phyloP scores from a whole-genome alignment of 2,329 filamentous ascomycete genomes.

The Xylaria sp. region DNA sequence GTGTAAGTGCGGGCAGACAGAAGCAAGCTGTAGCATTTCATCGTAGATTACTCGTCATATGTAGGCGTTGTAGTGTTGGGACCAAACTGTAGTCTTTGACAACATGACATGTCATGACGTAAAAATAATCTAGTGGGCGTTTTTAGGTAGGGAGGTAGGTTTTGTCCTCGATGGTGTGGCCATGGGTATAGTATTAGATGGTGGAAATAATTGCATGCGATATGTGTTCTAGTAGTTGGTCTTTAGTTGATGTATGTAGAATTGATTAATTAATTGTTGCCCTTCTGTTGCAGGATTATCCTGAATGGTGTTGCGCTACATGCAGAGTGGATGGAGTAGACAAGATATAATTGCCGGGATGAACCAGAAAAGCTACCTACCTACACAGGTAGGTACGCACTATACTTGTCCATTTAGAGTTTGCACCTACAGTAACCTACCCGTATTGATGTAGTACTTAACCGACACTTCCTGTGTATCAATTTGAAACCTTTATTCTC shows the following conservation, averaged over 20 bases:
- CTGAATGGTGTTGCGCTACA: background rate
- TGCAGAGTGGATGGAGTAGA: too few relatives aligned
- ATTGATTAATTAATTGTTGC: background rate
- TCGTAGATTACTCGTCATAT: slow-evolving; percentile 40
- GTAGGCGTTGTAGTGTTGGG: slow-evolving; percentile 4
- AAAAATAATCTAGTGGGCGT: slow-evolving; percentile 14
- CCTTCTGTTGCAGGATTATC: background rate
- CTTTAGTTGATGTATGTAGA: background rate
- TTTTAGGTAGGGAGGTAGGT: background rate
- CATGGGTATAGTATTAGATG: background rate
- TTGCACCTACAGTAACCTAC: too few relatives aligned
- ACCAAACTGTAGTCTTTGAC: slow-evolving; percentile 14
- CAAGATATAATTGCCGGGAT: too few relatives aligned
- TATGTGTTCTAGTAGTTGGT: too few relatives aligned
- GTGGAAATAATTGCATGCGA: background rate
- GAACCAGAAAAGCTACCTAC: too few relatives aligned
- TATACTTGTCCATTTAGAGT: too few relatives aligned
- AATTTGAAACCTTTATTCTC: too few relatives aligned
- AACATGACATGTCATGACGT: slow-evolving; percentile 42
- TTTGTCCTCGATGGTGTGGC: too few relatives aligned
- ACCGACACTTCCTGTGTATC: too few relatives aligned
- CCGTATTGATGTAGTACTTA: too few relatives aligned
- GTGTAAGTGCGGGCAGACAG: background rate
- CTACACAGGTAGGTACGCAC: too few relatives aligned
- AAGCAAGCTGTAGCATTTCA: too few relatives aligned